Evolutionary conservation across 805 yeast genomes (phyloP).

Genomic region (Myxozyma udenii): DNA sequence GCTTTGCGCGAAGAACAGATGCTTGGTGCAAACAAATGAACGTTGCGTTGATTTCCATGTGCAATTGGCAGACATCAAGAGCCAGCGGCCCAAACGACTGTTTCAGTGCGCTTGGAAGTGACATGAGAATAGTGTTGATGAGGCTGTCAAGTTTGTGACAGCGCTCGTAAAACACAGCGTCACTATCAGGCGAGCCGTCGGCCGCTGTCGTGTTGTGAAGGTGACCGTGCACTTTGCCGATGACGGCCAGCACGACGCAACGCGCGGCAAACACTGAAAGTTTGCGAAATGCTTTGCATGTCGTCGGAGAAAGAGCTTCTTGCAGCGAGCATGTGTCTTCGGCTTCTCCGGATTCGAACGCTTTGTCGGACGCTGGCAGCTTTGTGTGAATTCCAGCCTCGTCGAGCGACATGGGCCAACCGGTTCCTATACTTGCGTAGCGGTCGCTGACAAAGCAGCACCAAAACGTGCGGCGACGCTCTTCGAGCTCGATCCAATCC

Average conservation of each 20-base stretch:
- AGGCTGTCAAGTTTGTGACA: conserved; percentile 6
- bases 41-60: conserved; percentile 15
- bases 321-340: conserved; percentile 7
- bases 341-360: conserved; percentile 10
- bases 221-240: conserved; percentile 20
- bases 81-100: conserved; percentile 9
- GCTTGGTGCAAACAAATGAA: conserved; percentile 25
- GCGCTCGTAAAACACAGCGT: conserved; percentile 20
- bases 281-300: background rate
- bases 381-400: conserved; percentile 29
- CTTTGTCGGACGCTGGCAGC: conserved; percentile 34
- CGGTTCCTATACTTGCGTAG: conserved; percentile 33
- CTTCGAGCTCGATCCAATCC: conserved; percentile 32
- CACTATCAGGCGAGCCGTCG: too few species aligned
- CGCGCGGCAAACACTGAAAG: conserved; percentile 12
- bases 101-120: conserved; percentile 12
- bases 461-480: conserved; percentile 38
- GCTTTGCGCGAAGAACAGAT: conserved; percentile 7
- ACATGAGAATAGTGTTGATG: conserved; percentile 7
- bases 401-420: conserved; percentile 32
- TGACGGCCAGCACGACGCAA: conserved; percentile 5
- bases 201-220: conserved; percentile 15
- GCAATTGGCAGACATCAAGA: conserved; percentile 8
- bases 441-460: conserved; percentile 31
- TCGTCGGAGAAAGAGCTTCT: conserved; percentile 1